Evolutionary conservation across 768 basidiomycete genomes (phyloP).

Genomic region (Austroboletus eburneus): DNA sequence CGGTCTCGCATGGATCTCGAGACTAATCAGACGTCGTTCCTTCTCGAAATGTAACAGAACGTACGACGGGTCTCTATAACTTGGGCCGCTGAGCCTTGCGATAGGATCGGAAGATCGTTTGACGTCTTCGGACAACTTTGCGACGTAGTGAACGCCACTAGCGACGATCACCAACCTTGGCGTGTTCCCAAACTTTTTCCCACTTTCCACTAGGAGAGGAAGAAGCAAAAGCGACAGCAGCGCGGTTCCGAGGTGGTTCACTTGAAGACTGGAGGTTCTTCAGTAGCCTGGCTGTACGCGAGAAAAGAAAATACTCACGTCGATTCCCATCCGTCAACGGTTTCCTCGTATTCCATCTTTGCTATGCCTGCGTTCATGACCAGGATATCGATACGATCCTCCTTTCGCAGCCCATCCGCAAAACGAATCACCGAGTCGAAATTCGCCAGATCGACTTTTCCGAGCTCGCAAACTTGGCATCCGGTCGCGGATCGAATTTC

Average conservation of each 20-base stretch:
- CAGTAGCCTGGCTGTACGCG: not conserved
- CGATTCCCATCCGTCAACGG: slow-evolving; percentile 42
- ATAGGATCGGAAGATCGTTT: slow-evolving; percentile 21
- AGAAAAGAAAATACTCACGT: slow-evolving; percentile 27
- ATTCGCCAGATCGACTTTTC: slow-evolving; percentile 11
- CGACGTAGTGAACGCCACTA: slow-evolving; percentile 26
- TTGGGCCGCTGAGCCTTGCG: slow-evolving; percentile 19
- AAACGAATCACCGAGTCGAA: slow-evolving; percentile 15
- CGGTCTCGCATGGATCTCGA: slow-evolving; percentile 17
- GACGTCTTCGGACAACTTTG: slow-evolving; percentile 16
- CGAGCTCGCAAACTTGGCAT: slow-evolving; percentile 31
- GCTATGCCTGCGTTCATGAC: slow-evolving; percentile 41
- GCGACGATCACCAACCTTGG: slow-evolving; percentile 30
- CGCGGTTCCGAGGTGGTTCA: slow-evolving; percentile 32
- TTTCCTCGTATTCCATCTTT: slow-evolving; percentile 14
- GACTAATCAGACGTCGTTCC: not conserved
- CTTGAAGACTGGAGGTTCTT: slow-evolving; percentile 26
- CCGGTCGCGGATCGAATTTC: slow-evolving; percentile 25
- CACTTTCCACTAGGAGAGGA: slow-evolving; percentile 27
- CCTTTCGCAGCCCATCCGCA: slow-evolving; percentile 5
- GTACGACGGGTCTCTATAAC: slow-evolving; percentile 20
- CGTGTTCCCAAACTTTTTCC: slow-evolving; percentile 16
- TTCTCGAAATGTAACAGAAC: not conserved
- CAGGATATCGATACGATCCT: slow-evolving; percentile 27
- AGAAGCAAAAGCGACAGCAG: slow-evolving; percentile 32